These are phyloP conservation scores for Ogataea pilisensis DNA, from an alignment of 805 yeast genomes.

Conservation along the genomic window DNA sequence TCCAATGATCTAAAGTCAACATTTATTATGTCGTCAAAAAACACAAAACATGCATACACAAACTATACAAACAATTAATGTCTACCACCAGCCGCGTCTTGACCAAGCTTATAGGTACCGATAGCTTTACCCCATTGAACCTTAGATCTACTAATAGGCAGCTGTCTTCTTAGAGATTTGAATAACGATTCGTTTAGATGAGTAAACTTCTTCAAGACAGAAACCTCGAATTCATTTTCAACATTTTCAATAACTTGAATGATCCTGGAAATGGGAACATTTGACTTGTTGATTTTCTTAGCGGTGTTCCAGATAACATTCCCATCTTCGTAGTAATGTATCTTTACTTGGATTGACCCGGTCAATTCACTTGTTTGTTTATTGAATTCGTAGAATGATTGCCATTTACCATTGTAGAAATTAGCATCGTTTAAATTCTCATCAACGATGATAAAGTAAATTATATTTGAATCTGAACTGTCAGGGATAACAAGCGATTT, in stretches of 20 bases:
- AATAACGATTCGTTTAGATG: conserved; percentile 76
- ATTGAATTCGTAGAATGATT: conserved; percentile 53
- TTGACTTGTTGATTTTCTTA: conserved; percentile 31
- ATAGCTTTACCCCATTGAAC: conserved; percentile 95
- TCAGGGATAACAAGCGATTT: conserved; percentile 43
- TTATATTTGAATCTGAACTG: conserved; percentile 29
- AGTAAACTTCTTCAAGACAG: conserved; percentile 58
- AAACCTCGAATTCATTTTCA: conserved; percentile 59
- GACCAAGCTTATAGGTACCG: conserved; percentile 84
- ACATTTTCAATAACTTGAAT: conserved; percentile 46
- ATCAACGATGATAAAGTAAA: conserved; percentile 57
- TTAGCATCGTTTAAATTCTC: conserved; percentile 69
- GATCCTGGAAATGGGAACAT: conserved; percentile 20
- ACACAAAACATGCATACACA: no score
- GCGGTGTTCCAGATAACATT: conserved; percentile 71
- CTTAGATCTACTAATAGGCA: conserved; percentile 88
- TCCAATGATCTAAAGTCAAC: no score
- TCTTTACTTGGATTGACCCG: conserved; percentile 63
- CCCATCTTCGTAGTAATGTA: conserved; percentile 95
- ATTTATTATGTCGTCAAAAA: no score
- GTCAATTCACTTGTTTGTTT: conserved; percentile 29
- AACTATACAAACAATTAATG: no score
- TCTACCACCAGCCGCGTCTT: conserved; percentile 57
- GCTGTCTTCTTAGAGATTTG: conserved; percentile 81
- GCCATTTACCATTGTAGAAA: conserved; percentile 90